Base-by-base conservation (phyloP, 2,329 filamentous ascomycete genomes). In the Ceratocystis destructans region DNA sequence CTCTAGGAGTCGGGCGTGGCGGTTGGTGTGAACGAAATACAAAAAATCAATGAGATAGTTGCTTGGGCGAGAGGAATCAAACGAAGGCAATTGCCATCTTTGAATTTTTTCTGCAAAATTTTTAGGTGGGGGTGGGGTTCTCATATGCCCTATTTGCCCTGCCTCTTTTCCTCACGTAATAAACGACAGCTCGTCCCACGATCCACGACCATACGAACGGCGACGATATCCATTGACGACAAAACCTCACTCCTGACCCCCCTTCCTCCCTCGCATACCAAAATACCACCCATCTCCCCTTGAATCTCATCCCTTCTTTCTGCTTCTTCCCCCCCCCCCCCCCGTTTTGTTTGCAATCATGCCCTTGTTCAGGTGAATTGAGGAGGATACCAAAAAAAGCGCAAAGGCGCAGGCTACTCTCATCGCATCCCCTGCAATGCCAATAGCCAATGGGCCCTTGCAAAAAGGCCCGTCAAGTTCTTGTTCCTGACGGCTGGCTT, bases 401-500 rank as follows among this genome's bases (percentile, higher is more conserved):
- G 55, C 55, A 59, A 59, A 25, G 55, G 55, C 55, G 55, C 28
- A 59, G 55, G 25, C 48, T 25, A 22, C 20, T 53, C 15, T 41
- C 37, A 25, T 53, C 10, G n/a, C 20, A 1, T 5, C 53, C 55
- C 55, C 55, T 59, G 55, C 31, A 59, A 59, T 59, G 55, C 55
- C 55, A 59, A 37, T 50, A 15, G 46, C 46, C 46, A 50, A 53
- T 59, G 55, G 37, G 55, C 55, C 55, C 55, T 12, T 59, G 55
- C 55, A 37, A 37, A 59, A 59, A 59, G 55, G 55, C 55, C 28
- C 55, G 55, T 59, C 55, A 59, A 59, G 55, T 37, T 59, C 55
- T 37, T 59, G 55, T 59, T 59, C 55, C 55, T 59, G 55, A 37
- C 55, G 55, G 55, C 28, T 59, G 55, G 55, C 55, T 59, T 33